Base-by-base conservation (phyloP, 495 filamentous ascomycete species). In the Baudoinia panamericana region DNA sequence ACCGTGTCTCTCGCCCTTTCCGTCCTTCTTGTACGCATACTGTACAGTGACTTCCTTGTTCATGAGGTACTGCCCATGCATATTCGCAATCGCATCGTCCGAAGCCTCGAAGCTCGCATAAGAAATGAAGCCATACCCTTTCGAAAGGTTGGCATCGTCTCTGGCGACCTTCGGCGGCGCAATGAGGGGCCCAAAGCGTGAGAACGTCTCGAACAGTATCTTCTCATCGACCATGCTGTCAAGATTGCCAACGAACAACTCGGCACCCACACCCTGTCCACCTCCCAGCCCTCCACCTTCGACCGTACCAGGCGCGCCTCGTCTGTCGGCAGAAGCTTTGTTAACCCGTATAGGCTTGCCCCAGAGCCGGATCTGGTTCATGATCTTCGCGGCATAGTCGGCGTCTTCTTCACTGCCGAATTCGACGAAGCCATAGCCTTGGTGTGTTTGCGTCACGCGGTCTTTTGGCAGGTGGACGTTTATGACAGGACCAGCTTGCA, bases 21-120 rank as follows among this genome's bases (percentile, higher is more conserved):
- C 90, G 54, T 97, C 92, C 61, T 96, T 96, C 71, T 97, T 97
- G 69, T 93, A 97, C 28, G 90, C 90, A 60, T 97, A 97, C 58
- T 97, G 88, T 29, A 96, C 92, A 2, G 78, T 82, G 50, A 93
- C 76, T 54, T 90, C 78, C 62, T 94, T 93, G 65, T 93, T 94
- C 75, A 92, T 90, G 35, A 97, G 71, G 61, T 85, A 94, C 60
- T 96, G 88, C 38, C 85, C 84, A 57, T 95, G 83, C 87, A 97
- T 94, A 53, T 84, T 84, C 36, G 74, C 67, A 40, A 92, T 81
- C 21, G 90, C 92, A 42, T 83, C 80, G 52, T 97, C 90, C 16
- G 84, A 88, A 43, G 86, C 84, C 60, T 97, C 90, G 58, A 97
- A 97, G 46, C 82, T 80, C 52, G 80, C 76, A 56, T 90, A 97